phyloP scores from a whole-genome alignment of 169 alveolate genomes.

The Plasmodium yoelii region DNA sequence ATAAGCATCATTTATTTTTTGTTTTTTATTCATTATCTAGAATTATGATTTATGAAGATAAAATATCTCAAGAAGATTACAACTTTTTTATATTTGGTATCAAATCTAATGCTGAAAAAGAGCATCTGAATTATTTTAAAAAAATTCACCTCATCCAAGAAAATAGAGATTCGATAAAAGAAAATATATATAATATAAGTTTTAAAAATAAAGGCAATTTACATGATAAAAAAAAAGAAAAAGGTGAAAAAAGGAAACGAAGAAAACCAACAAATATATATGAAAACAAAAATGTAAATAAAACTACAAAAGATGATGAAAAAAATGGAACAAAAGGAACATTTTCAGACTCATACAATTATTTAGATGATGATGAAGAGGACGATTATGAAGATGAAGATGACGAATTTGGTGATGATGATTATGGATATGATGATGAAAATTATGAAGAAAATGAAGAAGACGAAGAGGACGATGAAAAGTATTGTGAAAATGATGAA shows the following conservation, averaged over 20 bases:
- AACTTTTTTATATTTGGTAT: conserved; percentile 60
- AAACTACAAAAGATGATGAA: conserved; percentile 8
- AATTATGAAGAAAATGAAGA: conserved; percentile 10
- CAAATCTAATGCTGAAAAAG: conserved; percentile 6
- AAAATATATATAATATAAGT: too few species aligned
- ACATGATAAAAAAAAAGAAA: not conserved
- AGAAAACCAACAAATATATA: not conserved
- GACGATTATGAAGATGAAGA: conserved; percentile 26
- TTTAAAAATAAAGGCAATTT: too few species aligned
- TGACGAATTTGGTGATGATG: conserved; percentile 8
- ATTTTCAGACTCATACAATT: not conserved
- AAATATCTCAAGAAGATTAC: conserved; percentile 71
- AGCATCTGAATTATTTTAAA: conserved; percentile 71
- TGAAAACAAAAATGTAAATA: conserved; percentile 5
- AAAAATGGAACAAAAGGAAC: not conserved
- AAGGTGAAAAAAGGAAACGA: not conserved
- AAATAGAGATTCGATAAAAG: not conserved
- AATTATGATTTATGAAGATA: conserved; percentile 70
- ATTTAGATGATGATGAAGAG: conserved; percentile 15
- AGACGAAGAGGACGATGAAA: conserved; percentile 22
- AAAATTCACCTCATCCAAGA: not conserved
- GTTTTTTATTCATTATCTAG: conserved; percentile 51
- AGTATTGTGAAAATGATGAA: conserved; percentile 4
- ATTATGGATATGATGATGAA: conserved; percentile 8
- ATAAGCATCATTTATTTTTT: conserved; percentile 69